A percentile compares a stretch with the other conserved stretches of the same genome.
Conservation (phyloP, 176 grass and related monocot species). For the Elymus sibiricus region DNA sequence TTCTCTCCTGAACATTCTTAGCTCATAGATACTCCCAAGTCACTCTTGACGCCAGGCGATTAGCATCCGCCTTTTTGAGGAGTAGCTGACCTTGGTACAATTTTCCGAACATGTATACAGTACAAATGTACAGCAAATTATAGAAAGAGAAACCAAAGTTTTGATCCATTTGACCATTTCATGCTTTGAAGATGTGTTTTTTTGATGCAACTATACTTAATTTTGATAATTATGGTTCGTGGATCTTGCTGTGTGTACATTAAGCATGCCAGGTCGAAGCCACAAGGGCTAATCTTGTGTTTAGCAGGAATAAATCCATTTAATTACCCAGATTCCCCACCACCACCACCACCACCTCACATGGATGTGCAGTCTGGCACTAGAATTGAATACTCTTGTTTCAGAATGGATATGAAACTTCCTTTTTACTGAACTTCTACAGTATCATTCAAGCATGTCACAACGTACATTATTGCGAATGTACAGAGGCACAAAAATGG, state of each 20-base stretch:
- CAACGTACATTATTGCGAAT: neutral
- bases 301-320: neutral
- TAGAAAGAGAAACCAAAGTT: slow-evolving; percentile 8
- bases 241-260: neutral
- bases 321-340: neutral
- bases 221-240: neutral
- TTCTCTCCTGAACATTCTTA: slow-evolving; percentile 37
- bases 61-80: slow-evolving; percentile 33
- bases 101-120: neutral
- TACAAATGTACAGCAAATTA: slow-evolving; percentile 21
- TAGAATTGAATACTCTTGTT: neutral
- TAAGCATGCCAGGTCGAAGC: neutral
- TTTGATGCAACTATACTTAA: neutral
- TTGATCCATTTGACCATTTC: slow-evolving; percentile 1
- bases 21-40: slow-evolving; percentile 3
- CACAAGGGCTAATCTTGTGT: neutral
- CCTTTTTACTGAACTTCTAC: neutral
- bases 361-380: neutral
- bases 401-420: neutral
- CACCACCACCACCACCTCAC: neutral
- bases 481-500: neutral
- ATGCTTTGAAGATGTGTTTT: neutral
- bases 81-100: slow-evolving; percentile 1
- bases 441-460: neutral
- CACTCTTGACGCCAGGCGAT: neutral